phyloP scores from a whole-genome alignment of 2,329 filamentous ascomycete species.

The Cercospora sp. region DNA sequence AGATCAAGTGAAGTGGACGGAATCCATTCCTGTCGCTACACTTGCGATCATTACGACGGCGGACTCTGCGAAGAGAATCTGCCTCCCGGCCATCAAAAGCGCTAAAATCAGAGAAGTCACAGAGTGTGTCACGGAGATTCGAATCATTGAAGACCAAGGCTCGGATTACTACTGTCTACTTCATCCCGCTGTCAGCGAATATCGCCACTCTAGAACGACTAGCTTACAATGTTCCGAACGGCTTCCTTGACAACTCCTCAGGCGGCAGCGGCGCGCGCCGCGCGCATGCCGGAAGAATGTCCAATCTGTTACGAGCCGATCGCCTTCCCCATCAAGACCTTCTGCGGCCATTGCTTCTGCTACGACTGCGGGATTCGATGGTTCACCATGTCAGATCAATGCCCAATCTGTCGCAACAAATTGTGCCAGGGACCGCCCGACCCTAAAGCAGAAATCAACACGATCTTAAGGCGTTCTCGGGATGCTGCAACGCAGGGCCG shows the following conservation, averaged over 20 bases:
- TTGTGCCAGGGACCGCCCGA: background rate
- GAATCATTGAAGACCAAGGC: background rate
- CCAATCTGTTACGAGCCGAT: background rate
- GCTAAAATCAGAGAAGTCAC: background rate
- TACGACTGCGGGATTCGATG: background rate
- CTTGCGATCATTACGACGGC: background rate
- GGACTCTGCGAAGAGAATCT: background rate
- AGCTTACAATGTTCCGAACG: background rate
- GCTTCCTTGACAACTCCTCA: background rate
- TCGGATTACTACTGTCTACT: background rate
- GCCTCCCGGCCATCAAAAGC: background rate
- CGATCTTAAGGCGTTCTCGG: background rate
- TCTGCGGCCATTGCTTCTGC: background rate
- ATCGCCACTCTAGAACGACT: background rate
- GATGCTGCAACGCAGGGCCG: background rate
- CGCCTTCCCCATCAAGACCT: background rate
- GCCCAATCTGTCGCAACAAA: background rate
- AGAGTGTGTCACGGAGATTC: background rate
- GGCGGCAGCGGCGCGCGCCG: background rate
- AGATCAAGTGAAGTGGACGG: background rate
- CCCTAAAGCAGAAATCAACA: background rate
- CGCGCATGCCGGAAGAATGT: background rate
- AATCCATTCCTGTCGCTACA: background rate
- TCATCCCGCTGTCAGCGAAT: background rate
- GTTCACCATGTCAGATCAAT: background rate